A percentile compares a stretch with the other conserved stretches of the same genome.
Evolutionary conservation across 768 basidiomycete genomes (phyloP).

Genomic region (Suillus cothurnatus): DNA sequence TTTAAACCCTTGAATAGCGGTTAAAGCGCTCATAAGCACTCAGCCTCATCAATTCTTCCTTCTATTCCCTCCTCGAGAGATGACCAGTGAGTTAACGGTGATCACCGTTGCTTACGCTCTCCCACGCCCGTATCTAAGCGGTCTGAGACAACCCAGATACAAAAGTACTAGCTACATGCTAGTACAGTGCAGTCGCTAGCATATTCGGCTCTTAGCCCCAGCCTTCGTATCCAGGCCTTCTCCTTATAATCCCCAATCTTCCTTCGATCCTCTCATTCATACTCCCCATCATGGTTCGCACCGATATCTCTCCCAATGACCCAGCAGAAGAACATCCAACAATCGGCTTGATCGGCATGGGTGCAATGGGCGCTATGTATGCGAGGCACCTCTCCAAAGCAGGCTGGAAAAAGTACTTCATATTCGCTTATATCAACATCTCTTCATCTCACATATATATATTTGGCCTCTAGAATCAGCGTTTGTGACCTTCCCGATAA

Average conservation of each 20-base stretch:
- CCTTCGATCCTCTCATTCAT: background rate
- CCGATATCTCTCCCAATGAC: conserved; percentile 33
- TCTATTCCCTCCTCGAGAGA: too few relatives aligned
- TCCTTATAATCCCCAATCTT: background rate
- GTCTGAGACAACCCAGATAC: too few relatives aligned
- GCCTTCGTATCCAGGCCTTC: background rate
- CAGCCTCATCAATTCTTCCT: background rate
- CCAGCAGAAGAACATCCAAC: conserved; percentile 61
- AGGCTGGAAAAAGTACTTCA: conserved; percentile 78
- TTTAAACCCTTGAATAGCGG: too few relatives aligned
- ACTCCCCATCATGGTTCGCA: conserved; percentile 19
- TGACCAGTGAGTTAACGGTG: too few relatives aligned
- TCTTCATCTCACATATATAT: conserved; percentile 6
- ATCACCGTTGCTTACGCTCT: background rate
- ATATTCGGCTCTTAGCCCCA: background rate
- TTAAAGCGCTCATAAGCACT: too few relatives aligned
- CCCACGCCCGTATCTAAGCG: conserved; percentile 1
- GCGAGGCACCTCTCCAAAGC: conserved; percentile 73
- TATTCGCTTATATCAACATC: conserved; percentile 2
- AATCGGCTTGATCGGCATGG: conserved; percentile 96
- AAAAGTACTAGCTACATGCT: background rate
- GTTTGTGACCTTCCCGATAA: conserved; percentile 86
- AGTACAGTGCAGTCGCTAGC: background rate
- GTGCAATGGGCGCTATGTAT: conserved; percentile 97
- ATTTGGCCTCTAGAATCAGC: conserved; percentile 60